Evolutionary conservation across 768 basidiomycete species (phyloP).

Genomic region (Hygrocybe punicea): DNA sequence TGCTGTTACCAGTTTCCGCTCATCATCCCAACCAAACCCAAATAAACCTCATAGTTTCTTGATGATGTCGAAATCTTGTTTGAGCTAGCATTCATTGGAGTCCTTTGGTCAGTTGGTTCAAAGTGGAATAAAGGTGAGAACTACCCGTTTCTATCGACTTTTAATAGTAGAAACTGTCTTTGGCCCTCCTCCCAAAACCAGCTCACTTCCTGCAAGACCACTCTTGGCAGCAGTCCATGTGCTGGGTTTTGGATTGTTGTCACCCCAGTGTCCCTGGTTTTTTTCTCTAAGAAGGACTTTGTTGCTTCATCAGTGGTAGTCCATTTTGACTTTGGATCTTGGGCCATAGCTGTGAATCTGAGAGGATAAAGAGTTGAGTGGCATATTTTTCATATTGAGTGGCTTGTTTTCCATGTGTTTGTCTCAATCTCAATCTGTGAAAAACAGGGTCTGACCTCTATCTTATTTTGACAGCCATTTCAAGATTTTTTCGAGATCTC

Average conservation of each 20-base stretch:
- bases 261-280: neutral
- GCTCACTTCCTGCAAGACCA: neutral
- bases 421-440: too few relatives aligned
- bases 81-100: too few relatives aligned
- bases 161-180: neutral
- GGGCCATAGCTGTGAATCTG: neutral
- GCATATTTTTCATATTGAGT: neutral
- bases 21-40: too few relatives aligned
- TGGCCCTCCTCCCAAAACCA: neutral
- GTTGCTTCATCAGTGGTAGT: neutral
- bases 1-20: too few relatives aligned
- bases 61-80: too few relatives aligned
- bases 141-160: neutral
- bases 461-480: neutral
- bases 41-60: too few relatives aligned
- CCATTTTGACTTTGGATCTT: slow-evolving; percentile 1
- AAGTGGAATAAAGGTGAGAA: too few relatives aligned
- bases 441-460: neutral
- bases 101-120: too few relatives aligned
- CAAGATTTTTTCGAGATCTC: neutral
- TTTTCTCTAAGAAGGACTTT: neutral
- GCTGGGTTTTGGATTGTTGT: neutral
- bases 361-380: neutral
- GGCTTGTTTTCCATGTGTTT: neutral
- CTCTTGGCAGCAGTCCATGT: neutral